Percentiles rank a stretch among this genome's conserved stretches.
These are phyloP conservation scores for Fusarium drepaniforme DNA, from an alignment of 2,329 filamentous ascomycete genomes.

Conservation along the genomic window DNA sequence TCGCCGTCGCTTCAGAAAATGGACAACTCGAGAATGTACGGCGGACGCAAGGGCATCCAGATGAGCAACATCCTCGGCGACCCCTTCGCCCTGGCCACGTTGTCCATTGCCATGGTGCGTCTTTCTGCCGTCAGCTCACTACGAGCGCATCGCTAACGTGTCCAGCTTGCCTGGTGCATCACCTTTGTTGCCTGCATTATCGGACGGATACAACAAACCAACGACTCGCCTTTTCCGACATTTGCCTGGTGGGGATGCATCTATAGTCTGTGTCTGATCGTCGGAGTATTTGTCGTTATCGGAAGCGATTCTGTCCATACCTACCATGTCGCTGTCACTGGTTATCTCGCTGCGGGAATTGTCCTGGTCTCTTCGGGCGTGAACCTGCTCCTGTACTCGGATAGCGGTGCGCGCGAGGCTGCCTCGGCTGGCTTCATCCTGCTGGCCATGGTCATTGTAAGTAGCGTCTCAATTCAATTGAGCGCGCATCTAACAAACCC, in stretches of 20 bases:
- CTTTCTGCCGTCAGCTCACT: not conserved
- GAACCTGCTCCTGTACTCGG: constrained; percentile 86
- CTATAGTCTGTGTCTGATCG: constrained; percentile 86
- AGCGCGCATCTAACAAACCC: constrained; percentile 20
- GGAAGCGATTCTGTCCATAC: constrained; percentile 87
- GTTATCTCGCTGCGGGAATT: constrained; percentile 85
- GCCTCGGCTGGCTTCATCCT: constrained; percentile 94
- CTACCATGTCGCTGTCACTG: constrained; percentile 92
- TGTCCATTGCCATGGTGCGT: constrained; percentile 91
- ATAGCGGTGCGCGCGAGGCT: constrained; percentile 81
- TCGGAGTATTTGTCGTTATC: constrained; percentile 84
- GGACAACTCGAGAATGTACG: constrained; percentile 75
- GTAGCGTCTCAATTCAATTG: constrained; percentile 49
- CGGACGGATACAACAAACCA: constrained; percentile 64
- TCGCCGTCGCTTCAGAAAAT: constrained; percentile 85
- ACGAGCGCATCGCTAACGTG: constrained; percentile 32
- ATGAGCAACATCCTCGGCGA: constrained; percentile 94
- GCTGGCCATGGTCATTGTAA: constrained; percentile 90
- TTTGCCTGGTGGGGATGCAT: constrained; percentile 94
- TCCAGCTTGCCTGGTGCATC: constrained; percentile 93
- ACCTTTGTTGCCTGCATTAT: constrained; percentile 89
- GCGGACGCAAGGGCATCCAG: constrained; percentile 73
- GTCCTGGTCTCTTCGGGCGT: constrained; percentile 89
- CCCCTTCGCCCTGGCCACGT: constrained; percentile 93
- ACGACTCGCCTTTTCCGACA: constrained; percentile 73